Evolutionary conservation across 441 rosid species (phyloP).

Genomic region (Brassica balearica): DNA sequence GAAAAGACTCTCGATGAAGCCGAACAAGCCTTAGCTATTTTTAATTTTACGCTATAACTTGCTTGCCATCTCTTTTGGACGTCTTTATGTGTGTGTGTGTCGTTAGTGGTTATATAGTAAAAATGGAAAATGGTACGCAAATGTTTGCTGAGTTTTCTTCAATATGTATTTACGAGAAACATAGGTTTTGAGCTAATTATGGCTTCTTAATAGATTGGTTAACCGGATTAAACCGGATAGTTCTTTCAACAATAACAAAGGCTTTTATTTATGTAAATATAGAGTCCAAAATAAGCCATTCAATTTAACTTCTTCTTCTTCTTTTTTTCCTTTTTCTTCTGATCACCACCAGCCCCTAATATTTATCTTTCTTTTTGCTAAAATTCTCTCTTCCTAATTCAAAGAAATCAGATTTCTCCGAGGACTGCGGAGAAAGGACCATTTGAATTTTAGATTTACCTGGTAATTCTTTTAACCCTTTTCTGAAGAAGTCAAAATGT

Average conservation of each 20-base stretch:
- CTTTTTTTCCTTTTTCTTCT: conserved; percentile 17
- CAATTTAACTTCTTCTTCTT: too few species aligned
- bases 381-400: conserved; percentile 29
- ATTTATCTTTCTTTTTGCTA: conserved; percentile 19
- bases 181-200: neutral
- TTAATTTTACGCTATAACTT: neutral
- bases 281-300: conserved; percentile 26
- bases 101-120: neutral
- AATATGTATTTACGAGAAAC: neutral
- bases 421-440: conserved; percentile 24
- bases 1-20: neutral
- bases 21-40: neutral
- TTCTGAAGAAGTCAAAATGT: neutral
- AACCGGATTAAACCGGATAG: neutral
- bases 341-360: conserved; percentile 24
- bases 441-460: conserved; percentile 19
- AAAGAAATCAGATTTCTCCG: conserved; percentile 26
- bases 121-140: neutral
- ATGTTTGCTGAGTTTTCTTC: neutral
- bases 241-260: neutral
- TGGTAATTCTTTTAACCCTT: conserved; percentile 21
- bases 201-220: neutral
- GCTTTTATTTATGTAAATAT: neutral
- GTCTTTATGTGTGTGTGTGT: neutral
- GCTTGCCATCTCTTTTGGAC: neutral